A percentile compares a stretch with the other conserved stretches of the same genome.
phyloP scores from a whole-genome alignment of 176 grass and related monocot genomes.

The Typha latifolia region DNA sequence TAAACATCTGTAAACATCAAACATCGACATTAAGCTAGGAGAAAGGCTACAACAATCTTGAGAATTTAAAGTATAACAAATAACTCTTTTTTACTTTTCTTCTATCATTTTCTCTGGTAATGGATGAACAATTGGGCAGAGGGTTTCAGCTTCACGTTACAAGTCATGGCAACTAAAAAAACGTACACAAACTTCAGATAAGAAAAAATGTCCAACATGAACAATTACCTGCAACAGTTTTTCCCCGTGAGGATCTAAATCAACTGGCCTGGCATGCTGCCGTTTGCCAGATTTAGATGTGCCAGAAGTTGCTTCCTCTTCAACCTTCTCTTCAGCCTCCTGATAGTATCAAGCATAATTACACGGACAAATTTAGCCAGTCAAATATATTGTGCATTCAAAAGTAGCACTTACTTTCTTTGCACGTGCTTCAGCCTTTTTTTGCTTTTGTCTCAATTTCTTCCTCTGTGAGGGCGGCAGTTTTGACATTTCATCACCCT shows the following conservation, averaged over 20 bases:
- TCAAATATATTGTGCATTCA: not conserved
- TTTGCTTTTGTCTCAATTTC: conserved; percentile 97
- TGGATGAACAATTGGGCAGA: not conserved
- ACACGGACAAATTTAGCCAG: not conserved
- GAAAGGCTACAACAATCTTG: not conserved
- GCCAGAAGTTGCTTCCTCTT: conserved; percentile 54
- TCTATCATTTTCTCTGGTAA: not conserved
- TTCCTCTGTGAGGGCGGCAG: conserved; percentile 89
- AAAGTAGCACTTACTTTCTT: conserved; percentile 56
- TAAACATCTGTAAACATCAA: not conserved
- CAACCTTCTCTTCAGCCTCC: conserved; percentile 96
- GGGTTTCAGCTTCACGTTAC: not conserved
- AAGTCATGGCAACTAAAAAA: too few species aligned
- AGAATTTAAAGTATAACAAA: not conserved
- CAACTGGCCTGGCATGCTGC: conserved; percentile 64
- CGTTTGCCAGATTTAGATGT: conserved; percentile 81
- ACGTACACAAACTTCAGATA: too few species aligned
- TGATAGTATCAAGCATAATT: conserved; percentile 10
- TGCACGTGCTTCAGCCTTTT: conserved; percentile 94
- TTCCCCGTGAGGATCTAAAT: conserved; percentile 88
- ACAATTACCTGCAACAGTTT: conserved; percentile 78
- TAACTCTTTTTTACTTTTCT: not conserved
- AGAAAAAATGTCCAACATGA: not conserved
- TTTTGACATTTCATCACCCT: conserved; percentile 83
- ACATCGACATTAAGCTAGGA: not conserved